These are phyloP conservation scores for Davidsoniella eucalypti DNA, from an alignment of 2,329 filamentous ascomycete genomes.

Conservation along the genomic window DNA sequence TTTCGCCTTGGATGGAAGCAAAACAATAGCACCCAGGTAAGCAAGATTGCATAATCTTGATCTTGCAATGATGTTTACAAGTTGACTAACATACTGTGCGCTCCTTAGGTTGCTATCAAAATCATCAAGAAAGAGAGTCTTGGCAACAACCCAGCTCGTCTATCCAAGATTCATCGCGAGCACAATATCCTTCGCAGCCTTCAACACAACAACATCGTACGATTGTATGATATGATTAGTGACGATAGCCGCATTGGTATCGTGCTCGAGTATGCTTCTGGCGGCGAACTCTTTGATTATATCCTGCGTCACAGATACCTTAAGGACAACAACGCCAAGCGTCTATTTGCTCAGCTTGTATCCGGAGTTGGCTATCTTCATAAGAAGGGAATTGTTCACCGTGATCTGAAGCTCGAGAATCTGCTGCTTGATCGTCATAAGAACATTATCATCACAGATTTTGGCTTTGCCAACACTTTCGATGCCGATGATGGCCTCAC, in stretches of 20 bases:
- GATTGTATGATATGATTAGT: constrained; percentile 95
- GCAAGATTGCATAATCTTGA: constrained; percentile 9
- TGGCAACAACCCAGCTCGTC: constrained; percentile 69
- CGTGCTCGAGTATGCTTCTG: constrained; percentile 94
- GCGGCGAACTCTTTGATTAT: constrained; percentile 94
- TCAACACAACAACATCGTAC: constrained; percentile 92
- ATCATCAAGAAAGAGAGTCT: constrained; percentile 85
- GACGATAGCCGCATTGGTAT: constrained; percentile 96
- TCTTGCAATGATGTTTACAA: no score
- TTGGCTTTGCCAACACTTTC: constrained; percentile 97
- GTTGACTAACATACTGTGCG: not conserved
- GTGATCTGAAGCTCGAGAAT: constrained; percentile 93
- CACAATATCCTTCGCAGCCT: constrained; percentile 78
- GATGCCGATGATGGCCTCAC: constrained; percentile 73
- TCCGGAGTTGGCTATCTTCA: constrained; percentile 95
- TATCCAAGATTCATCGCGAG: constrained; percentile 95
- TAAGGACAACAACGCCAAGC: constrained; percentile 79
- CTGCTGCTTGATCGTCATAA: constrained; percentile 85
- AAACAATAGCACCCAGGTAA: constrained; percentile 70
- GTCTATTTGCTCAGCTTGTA: constrained; percentile 86
- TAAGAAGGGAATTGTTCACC: constrained; percentile 96
- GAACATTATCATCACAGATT: constrained; percentile 99
- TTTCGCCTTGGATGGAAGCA: constrained; percentile 98
- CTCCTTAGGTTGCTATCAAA: constrained; percentile 74
- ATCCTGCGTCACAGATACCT: constrained; percentile 94